Percentiles rank a stretch among this genome's conserved stretches.
phyloP scores from a whole-genome alignment of 2,329 filamentous ascomycete genomes.

The Clarireedia homoeocarpa region DNA sequence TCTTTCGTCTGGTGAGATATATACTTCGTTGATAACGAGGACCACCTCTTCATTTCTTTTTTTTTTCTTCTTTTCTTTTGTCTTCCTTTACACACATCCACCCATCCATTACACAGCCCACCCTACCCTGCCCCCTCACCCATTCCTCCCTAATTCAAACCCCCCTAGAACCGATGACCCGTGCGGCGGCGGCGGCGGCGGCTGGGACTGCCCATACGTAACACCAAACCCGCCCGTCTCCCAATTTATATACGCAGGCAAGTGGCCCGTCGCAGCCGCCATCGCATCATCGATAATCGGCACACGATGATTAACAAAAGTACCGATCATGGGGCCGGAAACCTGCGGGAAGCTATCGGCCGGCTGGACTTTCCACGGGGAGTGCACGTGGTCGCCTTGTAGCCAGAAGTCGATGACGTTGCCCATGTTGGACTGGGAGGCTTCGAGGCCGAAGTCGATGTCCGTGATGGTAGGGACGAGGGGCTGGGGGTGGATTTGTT shows the following conservation, averaged over 20 bases:
- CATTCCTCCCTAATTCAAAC: neutral
- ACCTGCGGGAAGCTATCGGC: neutral
- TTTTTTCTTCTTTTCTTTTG: too few species aligned
- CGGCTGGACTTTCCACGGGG: neutral
- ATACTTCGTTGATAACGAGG: too few species aligned
- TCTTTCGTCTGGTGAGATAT: too few species aligned
- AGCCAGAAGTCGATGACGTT: constrained; percentile 1
- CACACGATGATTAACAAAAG: neutral
- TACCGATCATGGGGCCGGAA: neutral
- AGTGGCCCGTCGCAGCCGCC: neutral
- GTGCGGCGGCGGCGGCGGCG: neutral
- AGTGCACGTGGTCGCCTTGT: neutral
- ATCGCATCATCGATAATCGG: neutral
- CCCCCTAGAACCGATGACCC: neutral
- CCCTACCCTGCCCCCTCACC: too few species aligned
- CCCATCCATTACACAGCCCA: too few species aligned
- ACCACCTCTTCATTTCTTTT: too few species aligned
- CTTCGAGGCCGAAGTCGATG: constrained; percentile 2
- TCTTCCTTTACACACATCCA: too few species aligned
- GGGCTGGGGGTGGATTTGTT: neutral
- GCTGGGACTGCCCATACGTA: neutral
- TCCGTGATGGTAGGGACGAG: neutral
- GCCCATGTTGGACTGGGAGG: neutral
- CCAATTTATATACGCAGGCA: neutral
- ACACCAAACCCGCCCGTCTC: neutral